Evolutionary conservation across 345 rosid species (phyloP).

Genomic region (Hibiscus mutabilis): DNA sequence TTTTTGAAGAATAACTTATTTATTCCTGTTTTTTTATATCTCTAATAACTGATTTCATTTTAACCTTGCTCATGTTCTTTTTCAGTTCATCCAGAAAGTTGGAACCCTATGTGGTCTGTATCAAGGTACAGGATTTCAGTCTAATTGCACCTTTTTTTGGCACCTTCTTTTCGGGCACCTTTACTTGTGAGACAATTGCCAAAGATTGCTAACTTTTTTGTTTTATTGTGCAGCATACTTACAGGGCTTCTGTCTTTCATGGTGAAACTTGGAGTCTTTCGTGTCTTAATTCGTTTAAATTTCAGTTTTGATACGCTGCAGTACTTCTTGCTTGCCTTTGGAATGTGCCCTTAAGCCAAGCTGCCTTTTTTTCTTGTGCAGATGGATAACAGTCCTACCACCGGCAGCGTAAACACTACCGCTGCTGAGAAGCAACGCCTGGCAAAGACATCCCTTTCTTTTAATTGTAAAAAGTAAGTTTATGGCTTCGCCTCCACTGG

Average conservation of each 20-base stretch:
- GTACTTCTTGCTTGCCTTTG: conserved; percentile 8
- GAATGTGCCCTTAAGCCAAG: conserved; percentile 6
- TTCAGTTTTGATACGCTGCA: not conserved
- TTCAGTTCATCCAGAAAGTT: conserved; percentile 98
- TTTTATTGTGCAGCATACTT: conserved; percentile 73
- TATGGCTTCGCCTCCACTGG: not conserved
- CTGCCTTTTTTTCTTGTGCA: conserved; percentile 25
- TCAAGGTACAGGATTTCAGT: conserved; percentile 55
- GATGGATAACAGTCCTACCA: conserved; percentile 97
- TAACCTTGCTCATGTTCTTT: conserved; percentile 14
- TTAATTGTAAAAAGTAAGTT: conserved; percentile 92
- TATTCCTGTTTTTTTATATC: not conserved
- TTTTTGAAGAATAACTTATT: conserved; percentile 6
- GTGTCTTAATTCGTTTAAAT: not conserved
- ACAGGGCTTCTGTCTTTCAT: conserved; percentile 98
- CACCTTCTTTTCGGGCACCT: too few relatives aligned
- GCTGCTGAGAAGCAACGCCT: conserved; percentile 73
- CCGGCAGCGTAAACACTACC: conserved; percentile 86
- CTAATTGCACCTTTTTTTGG: not conserved
- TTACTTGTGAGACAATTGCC: not conserved
- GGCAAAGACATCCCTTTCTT: conserved; percentile 87
- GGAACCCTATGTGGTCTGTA: conserved; percentile 99
- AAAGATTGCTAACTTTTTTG: conserved; percentile 11
- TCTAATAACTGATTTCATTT: not conserved
- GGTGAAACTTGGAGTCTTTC: conserved; percentile 45